Conservation (phyloP, 1,284 basidiomycete genomes). For the Agaricales sp. region DNA sequence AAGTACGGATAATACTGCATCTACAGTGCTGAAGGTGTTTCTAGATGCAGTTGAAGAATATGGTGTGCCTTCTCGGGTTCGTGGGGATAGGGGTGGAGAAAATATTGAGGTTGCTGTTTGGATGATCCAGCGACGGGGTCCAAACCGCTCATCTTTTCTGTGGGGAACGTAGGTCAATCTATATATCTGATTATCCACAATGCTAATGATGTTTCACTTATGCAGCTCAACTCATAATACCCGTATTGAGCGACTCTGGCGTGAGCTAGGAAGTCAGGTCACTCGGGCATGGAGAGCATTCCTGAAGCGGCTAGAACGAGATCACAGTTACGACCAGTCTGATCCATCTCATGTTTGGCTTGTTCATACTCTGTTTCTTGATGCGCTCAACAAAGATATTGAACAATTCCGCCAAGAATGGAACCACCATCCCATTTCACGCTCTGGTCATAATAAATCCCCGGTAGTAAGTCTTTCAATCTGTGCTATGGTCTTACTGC, state of each 20-base stretch:
- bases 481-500: neutral
- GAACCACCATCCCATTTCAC: neutral
- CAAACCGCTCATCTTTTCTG: neutral
- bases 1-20: too few relatives aligned
- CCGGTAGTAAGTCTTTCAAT: neutral
- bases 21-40: too few relatives aligned
- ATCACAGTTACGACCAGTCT: neutral
- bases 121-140: neutral
- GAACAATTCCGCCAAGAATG: neutral
- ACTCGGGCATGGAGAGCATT: neutral
- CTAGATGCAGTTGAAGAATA: too few relatives aligned
- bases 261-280: neutral
- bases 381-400: neutral
- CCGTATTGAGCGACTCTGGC: neutral
- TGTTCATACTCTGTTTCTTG: neutral
- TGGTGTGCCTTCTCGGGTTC: neutral
- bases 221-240: neutral
- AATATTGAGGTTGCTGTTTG: neutral
- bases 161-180: too few relatives aligned
- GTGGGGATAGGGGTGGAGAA: neutral
- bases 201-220: too few relatives aligned
- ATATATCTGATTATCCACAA: too few relatives aligned
- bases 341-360: neutral
- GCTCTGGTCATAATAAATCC: neutral
- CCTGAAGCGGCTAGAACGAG: neutral